phyloP scores from a whole-genome alignment of 257 asterid genomes.

The Euphrasia confusa region DNA sequence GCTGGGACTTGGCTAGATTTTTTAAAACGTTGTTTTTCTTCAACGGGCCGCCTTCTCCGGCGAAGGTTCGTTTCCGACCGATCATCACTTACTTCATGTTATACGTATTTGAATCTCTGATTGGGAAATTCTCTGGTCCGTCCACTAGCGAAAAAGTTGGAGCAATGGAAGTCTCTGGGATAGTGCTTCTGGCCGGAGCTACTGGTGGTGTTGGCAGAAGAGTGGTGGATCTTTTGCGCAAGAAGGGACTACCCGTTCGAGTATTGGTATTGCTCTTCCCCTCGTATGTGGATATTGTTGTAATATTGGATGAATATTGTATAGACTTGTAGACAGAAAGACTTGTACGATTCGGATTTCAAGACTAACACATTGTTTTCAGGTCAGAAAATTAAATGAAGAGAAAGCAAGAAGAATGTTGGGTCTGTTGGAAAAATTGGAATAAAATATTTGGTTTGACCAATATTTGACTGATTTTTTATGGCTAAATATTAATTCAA shows the following conservation, averaged over 20 bases:
- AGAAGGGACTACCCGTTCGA: conserved; percentile 63
- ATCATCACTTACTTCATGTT: conserved; percentile 11
- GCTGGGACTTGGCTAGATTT: conserved; percentile 94
- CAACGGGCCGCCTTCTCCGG: conserved; percentile 95
- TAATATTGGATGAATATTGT: no score
- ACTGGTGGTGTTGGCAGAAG: conserved; percentile 99
- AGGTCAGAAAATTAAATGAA: conserved; percentile 95
- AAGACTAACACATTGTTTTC: conserved; percentile 24
- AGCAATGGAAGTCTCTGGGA: conserved; percentile 60
- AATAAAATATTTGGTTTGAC: no score
- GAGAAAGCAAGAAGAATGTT: conserved; percentile 92
- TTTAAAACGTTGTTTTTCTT: conserved; percentile 76
- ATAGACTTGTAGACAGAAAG: no score
- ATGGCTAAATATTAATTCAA: no score
- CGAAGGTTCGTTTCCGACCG: conserved; percentile 51
- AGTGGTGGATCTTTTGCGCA: conserved; percentile 68
- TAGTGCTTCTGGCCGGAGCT: conserved; percentile 80
- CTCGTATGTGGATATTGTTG: neutral
- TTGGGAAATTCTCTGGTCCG: conserved; percentile 83
- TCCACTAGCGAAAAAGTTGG: conserved; percentile 67
- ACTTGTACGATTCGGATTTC: conserved; percentile 13
- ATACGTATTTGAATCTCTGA: conserved; percentile 59
- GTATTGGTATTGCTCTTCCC: conserved; percentile 47
- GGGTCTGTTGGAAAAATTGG: no score
- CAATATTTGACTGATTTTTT: no score